phyloP scores from a whole-genome alignment of 1,284 basidiomycete genomes.

The Rhodotorula sp. region DNA sequence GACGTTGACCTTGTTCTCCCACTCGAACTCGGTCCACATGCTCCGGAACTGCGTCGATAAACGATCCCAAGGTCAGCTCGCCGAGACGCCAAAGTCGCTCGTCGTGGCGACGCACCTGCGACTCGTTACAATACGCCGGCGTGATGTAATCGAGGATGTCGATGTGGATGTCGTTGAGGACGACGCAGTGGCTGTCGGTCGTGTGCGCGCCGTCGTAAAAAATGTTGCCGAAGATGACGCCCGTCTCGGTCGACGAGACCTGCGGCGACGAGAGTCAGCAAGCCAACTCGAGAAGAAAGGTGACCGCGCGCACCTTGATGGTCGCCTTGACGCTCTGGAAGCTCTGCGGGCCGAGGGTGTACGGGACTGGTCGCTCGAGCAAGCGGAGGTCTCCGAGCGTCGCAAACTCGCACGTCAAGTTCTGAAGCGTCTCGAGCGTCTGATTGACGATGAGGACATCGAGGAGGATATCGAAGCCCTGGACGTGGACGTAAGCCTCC shows the following conservation, averaged over 20 bases:
- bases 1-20: conserved; percentile 96
- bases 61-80: neutral
- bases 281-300: no score
- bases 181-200: conserved; percentile 65
- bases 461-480: conserved; percentile 94
- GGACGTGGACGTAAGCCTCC: conserved; percentile 96
- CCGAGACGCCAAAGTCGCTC: no score
- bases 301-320: conserved; percentile 68
- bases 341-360: conserved; percentile 90
- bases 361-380: conserved; percentile 87
- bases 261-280: conserved; percentile 34
- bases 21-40: conserved; percentile 98
- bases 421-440: conserved; percentile 89
- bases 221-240: conserved; percentile 97
- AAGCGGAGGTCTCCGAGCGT: conserved; percentile 96
- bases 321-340: conserved; percentile 99
- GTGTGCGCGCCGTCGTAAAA: conserved; percentile 84
- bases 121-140: conserved; percentile 92
- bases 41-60: conserved; percentile 69
- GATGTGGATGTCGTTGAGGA: conserved; percentile 95
- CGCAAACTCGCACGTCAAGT: conserved; percentile 95
- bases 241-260: conserved; percentile 93
- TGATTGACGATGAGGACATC: conserved; percentile 98
- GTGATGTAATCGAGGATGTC: conserved; percentile 99
- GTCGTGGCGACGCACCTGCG: conserved; percentile 62